Evolutionary conservation across 495 filamentous ascomycete genomes (phyloP), one percentile per base, ranked within the genome.

Genomic region (Penicillium ochrochloron): DNA sequence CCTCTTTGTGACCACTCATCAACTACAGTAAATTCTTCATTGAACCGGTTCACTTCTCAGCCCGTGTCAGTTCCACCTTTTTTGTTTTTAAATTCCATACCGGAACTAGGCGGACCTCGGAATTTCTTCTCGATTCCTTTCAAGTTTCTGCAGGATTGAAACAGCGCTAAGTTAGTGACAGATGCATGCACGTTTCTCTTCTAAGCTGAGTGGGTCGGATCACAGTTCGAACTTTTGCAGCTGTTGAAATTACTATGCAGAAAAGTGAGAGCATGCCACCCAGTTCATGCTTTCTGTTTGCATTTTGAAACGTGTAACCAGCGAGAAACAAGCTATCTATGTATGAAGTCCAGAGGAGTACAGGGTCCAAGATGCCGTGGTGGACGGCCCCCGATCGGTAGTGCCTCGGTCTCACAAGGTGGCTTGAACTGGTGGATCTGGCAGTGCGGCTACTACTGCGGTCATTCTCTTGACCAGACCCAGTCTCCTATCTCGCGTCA

Each of bases 61-160:
- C 19, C 21, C 21, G 25, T 48, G 44, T 23, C 19, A 23, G 44
- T 48, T 17, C n/a, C 39, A 15, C 44, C 3, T 44, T 48, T 48
- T 25, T 10, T 48, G 21, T 21, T 23, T 25, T 5, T 21, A 19
- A 9, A 23, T 23, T 23, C 6, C 8, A 19, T 23, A 12, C 7
- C 44, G 44, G 44, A 48, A 48, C 5, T 11, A 48, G 44, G 19
- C 44, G 44, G 44, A 25, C 44, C 42, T 21, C n/a, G 19, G 42
- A 7, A 23, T 46, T 21, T 46, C 9, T 23, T 48, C 44, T 31
- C 23, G 25, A 52, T 52, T 52, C 48, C 25, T 7, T 52, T n/a
- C n/a, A n/a, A n/a, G n/a, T n/a, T n/a, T 52, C 48, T 52, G 48
- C 48, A 52, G 48, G 8, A 52, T 52, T n/a, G 48, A 52, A 52